These are phyloP conservation scores for Schwanniomyces vanrijiae DNA, from an alignment of 805 yeast genomes.

Conservation along the genomic window DNA sequence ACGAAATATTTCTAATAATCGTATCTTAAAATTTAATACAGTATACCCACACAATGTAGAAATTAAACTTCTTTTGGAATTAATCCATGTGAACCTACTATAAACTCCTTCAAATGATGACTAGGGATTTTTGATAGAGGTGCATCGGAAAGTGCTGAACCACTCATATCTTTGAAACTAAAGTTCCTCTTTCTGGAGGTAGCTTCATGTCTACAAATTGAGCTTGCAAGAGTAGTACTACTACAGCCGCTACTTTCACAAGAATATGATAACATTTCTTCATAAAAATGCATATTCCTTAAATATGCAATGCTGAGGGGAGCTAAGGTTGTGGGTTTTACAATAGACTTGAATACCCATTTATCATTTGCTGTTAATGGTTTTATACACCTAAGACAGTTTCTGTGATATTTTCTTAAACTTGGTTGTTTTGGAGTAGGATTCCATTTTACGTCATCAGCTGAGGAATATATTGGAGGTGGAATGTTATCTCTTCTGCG, in stretches of 20 bases:
- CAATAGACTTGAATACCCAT: conserved; percentile 52
- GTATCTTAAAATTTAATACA: not conserved
- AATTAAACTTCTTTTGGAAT: conserved; percentile 22
- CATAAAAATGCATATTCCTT: conserved; percentile 16
- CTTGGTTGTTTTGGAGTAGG: conserved; percentile 39
- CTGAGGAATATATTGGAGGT: conserved; percentile 5
- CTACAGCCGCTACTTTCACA: conserved; percentile 7
- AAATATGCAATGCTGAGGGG: conserved; percentile 25
- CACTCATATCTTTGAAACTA: conserved; percentile 16
- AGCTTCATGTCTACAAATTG: conserved; percentile 6
- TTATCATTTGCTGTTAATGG: conserved; percentile 51
- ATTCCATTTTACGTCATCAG: conserved; percentile 44
- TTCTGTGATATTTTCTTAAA: conserved; percentile 41
- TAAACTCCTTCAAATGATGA: conserved; percentile 33
- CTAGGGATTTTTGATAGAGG: conserved; percentile 27
- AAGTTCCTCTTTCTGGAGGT: conserved; percentile 11
- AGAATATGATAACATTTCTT: conserved; percentile 5
- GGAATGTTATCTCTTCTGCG: conserved; percentile 5
- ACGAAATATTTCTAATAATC: not conserved
- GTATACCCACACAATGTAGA: not conserved
- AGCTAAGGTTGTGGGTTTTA: conserved; percentile 36
- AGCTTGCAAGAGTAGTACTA: conserved; percentile 16
- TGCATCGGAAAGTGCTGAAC: conserved; percentile 21
- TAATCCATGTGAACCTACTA: conserved; percentile 38
- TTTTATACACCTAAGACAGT: conserved; percentile 57